Conservation (phyloP, 345 rosid genomes). For the Melaleuca quinquenervia region DNA sequence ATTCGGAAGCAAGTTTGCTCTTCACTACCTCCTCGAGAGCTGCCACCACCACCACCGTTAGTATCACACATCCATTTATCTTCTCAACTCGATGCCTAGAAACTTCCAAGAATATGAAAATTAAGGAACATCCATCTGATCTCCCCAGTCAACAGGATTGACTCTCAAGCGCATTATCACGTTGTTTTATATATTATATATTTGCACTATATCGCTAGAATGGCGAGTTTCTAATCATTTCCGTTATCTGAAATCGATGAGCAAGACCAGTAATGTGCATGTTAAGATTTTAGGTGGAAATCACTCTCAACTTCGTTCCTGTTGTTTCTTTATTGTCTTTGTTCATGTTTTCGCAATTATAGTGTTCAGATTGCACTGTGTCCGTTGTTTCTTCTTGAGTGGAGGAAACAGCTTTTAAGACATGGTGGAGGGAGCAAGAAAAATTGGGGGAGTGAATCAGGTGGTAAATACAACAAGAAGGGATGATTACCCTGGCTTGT, state of each 20-base stretch:
- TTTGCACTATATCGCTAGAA: background rate
- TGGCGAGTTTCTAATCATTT: background rate
- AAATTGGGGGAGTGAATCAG: background rate
- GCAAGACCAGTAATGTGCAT: background rate
- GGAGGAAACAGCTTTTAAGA: background rate
- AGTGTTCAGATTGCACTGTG: background rate
- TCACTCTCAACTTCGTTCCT: background rate
- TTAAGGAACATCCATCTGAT: background rate
- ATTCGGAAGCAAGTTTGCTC: background rate
- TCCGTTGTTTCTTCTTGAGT: background rate
- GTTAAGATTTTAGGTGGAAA: background rate
- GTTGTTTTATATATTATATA: background rate
- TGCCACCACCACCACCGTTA: background rate
- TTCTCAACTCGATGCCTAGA: background rate
- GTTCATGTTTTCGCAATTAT: background rate
- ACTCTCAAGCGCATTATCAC: background rate
- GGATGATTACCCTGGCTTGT: background rate
- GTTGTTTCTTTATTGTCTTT: background rate
- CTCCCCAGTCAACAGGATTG: background rate
- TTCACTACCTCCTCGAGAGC: background rate
- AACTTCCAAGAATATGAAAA: background rate
- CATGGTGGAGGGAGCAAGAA: background rate
- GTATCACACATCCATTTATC: background rate
- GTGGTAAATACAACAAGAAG: background rate
- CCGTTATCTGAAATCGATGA: background rate